A percentile compares a stretch with the other conserved stretches of the same genome.
phyloP scores from a whole-genome alignment of 108 stramenopile genomes.

The Mediolabrus comicus region DNA sequence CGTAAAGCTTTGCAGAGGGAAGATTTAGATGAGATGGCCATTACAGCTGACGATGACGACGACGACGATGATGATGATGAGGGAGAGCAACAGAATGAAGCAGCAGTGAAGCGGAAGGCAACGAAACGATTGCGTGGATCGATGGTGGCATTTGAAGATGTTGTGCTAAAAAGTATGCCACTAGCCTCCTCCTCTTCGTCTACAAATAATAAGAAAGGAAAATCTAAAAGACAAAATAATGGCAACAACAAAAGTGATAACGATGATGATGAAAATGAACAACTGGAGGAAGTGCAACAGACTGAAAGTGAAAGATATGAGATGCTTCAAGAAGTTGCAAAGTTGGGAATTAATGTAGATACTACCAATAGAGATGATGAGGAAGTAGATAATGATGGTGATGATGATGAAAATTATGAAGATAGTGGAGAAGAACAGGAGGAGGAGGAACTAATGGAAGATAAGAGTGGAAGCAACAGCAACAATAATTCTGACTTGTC shows the following conservation, averaged over 20 bases:
- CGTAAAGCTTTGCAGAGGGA: constrained; percentile 57
- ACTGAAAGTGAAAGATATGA: constrained; percentile 35
- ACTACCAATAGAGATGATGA: background rate
- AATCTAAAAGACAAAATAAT: constrained; percentile 9
- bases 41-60: constrained; percentile 43
- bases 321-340: constrained; percentile 24
- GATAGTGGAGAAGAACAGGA: constrained; percentile 2
- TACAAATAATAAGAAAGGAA: background rate
- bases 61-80: background rate
- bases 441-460: constrained; percentile 2
- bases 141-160: constrained; percentile 57
- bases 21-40: constrained; percentile 46
- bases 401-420: constrained; percentile 14
- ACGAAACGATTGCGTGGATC: constrained; percentile 60
- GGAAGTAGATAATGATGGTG: constrained; percentile 14
- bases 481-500: background rate
- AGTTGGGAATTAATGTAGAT: constrained; percentile 31
- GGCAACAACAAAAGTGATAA: constrained; percentile 31
- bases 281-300: constrained; percentile 10
- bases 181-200: background rate
- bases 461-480: background rate
- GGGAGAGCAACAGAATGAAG: background rate
- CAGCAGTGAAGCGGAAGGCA: constrained; percentile 4
- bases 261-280: constrained; percentile 23
- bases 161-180: constrained; percentile 57